Base-by-base conservation (phyloP, 2,329 filamentous ascomycete genomes). In the Phoma sp. region DNA sequence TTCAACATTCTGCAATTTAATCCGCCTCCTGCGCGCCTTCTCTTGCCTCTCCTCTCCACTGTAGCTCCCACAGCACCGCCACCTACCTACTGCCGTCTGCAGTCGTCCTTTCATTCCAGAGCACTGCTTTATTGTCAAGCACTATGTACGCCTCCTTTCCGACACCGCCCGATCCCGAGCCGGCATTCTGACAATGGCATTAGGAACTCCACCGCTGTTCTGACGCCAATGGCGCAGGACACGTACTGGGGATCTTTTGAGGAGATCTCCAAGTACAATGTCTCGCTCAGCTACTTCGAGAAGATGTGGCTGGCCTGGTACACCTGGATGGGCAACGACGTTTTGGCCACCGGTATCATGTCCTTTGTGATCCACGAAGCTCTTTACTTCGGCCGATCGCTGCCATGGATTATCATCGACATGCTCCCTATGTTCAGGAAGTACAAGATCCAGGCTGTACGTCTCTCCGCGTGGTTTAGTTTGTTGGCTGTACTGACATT, bases 311-410 rank as follows among this genome's bases (percentile, higher is more conserved):
- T 90, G 44, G 87, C 92, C 36, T 98, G 92, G 93, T 99, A 99
- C 76, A 85, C 93, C 13, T 99, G 88, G 84, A 96, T 98, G 89
- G 91, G 96, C 76, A 99, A 99, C 76, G 95, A 99, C 79, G 88
- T 90, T 49, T 87, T 99, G 59, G 95, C 95, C 55, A 99, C 95
- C 3, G 95, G 95, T 57, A 95, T 99, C 80, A 89, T 98, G 90
- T 96, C 92, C 69, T 99, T 99, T 76, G 78, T 89, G 65, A 91
- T 98, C 86, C 95, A 99, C 81, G 95, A 99, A 78, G 50, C 86
- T 36, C 85, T 99, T 69, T 99, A 99, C 82, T 99, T 98, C 71
- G 95, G 95, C 67, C 88, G 95, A 64, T 89, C 83, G 55, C 73
- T 98, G 55, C 95, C 95, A 1, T 99, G 91, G 86, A 90, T 98